Conservation (phyloP, 768 basidiomycete species). For the Hypsizygus marmoreus region DNA sequence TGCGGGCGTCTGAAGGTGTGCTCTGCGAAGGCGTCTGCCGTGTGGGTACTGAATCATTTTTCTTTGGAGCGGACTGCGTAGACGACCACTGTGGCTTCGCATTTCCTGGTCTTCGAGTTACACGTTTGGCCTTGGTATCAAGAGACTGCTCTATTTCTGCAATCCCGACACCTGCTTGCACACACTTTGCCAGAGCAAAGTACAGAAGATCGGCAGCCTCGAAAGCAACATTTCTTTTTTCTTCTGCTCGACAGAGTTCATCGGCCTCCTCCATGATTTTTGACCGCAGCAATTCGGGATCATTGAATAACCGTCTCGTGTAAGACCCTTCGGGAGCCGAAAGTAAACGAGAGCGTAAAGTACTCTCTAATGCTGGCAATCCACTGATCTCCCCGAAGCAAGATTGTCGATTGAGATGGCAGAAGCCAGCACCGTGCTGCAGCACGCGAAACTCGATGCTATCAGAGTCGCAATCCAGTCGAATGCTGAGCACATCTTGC, state of each 20-base stretch:
- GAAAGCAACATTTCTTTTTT: slow-evolving; percentile 83
- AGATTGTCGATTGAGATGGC: slow-evolving; percentile 83
- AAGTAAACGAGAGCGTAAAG: slow-evolving; percentile 67
- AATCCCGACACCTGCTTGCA: slow-evolving; percentile 79
- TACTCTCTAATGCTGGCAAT: slow-evolving; percentile 77
- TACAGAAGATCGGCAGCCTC: slow-evolving; percentile 96
- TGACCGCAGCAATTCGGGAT: slow-evolving; percentile 77
- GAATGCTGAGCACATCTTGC: slow-evolving; percentile 82
- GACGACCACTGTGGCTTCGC: slow-evolving; percentile 82
- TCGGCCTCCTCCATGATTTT: slow-evolving; percentile 99
- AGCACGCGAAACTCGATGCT: slow-evolving; percentile 88
- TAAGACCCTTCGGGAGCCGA: slow-evolving; percentile 91
- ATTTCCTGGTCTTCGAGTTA: slow-evolving; percentile 86
- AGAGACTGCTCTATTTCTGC: slow-evolving; percentile 83
- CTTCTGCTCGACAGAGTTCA: slow-evolving; percentile 85
- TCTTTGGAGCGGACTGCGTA: slow-evolving; percentile 22
- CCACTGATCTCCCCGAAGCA: slow-evolving; percentile 90
- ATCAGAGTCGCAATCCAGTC: slow-evolving; percentile 90
- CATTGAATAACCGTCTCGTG: slow-evolving; percentile 83
- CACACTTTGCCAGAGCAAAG: slow-evolving; percentile 86
- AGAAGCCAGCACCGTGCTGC: slow-evolving; percentile 91
- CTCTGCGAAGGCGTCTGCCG: slow-evolving; percentile 11
- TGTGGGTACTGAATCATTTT: slow-evolving; percentile 23
- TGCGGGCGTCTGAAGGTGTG: slow-evolving; percentile 41
- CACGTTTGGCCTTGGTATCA: slow-evolving; percentile 82